phyloP scores from a whole-genome alignment of 148 eudicot species.

The Diospyros kaki region DNA sequence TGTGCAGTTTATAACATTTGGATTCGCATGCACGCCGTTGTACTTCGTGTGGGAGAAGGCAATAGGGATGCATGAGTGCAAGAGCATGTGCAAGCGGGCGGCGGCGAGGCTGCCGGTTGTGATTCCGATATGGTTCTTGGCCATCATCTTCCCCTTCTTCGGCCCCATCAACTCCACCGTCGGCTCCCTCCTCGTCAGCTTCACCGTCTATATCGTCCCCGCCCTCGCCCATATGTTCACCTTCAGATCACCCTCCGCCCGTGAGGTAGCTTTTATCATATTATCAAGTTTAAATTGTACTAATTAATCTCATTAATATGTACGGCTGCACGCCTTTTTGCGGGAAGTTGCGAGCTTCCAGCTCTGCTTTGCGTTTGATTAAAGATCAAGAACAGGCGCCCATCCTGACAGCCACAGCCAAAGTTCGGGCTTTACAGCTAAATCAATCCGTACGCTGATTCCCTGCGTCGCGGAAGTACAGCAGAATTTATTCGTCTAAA shows the following conservation, averaged over 20 bases:
- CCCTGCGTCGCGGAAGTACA: not conserved
- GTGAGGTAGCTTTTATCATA: constrained; percentile 46
- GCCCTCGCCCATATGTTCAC: constrained; percentile 82
- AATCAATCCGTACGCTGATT: constrained; percentile 2
- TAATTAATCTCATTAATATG: no score
- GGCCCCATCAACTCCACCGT: constrained; percentile 94
- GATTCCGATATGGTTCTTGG: constrained; percentile 84
- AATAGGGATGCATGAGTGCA: constrained; percentile 83
- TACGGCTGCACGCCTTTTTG: no score
- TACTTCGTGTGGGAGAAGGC: constrained; percentile 95
- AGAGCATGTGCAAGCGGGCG: constrained; percentile 85
- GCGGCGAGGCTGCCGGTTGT: constrained; percentile 85
- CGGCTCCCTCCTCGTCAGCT: constrained; percentile 84
- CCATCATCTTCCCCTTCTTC: constrained; percentile 85
- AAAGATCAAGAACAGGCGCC: no score
- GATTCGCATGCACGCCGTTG: constrained; percentile 87
- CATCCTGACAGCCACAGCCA: no score
- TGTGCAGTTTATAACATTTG: constrained; percentile 88
- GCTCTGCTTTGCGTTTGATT: no score
- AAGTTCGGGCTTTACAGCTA: no score
- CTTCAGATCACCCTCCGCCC: constrained; percentile 67
- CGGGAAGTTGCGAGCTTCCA: no score
- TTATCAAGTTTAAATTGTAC: no score
- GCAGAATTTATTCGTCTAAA: not conserved
- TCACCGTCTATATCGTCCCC: constrained; percentile 89